Conservation (phyloP, 2,329 filamentous ascomycete species). For the Fusarium austroafricanum region DNA sequence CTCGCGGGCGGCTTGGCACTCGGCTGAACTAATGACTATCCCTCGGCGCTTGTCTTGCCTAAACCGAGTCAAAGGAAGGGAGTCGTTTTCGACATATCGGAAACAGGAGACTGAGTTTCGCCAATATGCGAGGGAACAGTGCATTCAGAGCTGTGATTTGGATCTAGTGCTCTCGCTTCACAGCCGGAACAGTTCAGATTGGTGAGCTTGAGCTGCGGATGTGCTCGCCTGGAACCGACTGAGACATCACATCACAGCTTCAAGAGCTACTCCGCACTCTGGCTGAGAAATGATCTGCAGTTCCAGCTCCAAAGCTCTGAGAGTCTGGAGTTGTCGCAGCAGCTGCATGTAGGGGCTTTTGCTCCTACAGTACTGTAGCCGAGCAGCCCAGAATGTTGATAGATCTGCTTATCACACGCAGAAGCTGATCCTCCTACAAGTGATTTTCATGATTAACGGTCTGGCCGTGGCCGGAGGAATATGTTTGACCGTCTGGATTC, state of each 20-base stretch:
- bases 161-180: constrained; percentile 2
- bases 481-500: constrained; percentile 20
- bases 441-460: constrained; percentile 28
- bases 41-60: constrained; percentile 20
- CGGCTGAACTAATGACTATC: constrained; percentile 11
- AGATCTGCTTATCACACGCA: constrained; percentile 29
- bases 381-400: constrained; percentile 20
- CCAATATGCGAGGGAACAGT: constrained; percentile 12
- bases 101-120: constrained; percentile 12
- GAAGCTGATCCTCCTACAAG: constrained; percentile 5
- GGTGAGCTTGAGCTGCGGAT: not conserved
- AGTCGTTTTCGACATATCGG: constrained; percentile 22
- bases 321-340: constrained; percentile 21
- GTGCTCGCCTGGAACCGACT: constrained; percentile 20
- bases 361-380: constrained; percentile 8
- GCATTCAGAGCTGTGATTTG: not conserved
- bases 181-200: constrained; percentile 12
- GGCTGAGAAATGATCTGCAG: constrained; percentile 29
- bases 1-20: constrained; percentile 17
- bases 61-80: constrained; percentile 12
- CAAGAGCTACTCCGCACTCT: constrained; percentile 35
- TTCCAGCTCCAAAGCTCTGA: constrained; percentile 11
- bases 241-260: constrained; percentile 21
- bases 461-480: constrained; percentile 17
- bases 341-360: constrained; percentile 12